These are phyloP conservation scores for Dactylellina haptotyla DNA, from an alignment of 2,329 filamentous ascomycete genomes.

Conservation along the genomic window DNA sequence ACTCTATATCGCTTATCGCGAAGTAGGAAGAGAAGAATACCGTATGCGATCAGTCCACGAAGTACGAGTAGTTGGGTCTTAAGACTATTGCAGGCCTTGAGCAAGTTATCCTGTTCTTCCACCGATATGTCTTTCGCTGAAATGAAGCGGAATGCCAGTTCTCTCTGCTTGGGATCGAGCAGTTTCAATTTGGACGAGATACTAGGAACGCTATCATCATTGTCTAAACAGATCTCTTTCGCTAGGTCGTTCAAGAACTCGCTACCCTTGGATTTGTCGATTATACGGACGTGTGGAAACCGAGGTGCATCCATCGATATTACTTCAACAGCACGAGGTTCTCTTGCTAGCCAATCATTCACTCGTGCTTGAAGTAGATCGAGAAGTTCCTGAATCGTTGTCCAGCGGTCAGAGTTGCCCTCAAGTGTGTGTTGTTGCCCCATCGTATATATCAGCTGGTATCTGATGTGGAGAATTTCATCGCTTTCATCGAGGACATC, in stretches of 20 bases:
- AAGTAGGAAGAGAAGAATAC: constrained; percentile 68
- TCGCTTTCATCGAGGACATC: constrained; percentile 75
- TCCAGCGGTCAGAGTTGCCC: constrained; percentile 69
- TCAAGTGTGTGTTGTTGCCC: constrained; percentile 67
- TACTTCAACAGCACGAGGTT: constrained; percentile 20
- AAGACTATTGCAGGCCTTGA: constrained; percentile 6
- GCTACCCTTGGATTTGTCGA: constrained; percentile 59
- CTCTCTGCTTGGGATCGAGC: background rate
- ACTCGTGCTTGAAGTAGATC: constrained; percentile 60
- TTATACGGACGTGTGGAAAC: constrained; percentile 17
- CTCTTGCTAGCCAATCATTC: background rate
- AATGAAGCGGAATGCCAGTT: constrained; percentile 19
- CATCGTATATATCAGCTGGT: constrained; percentile 73
- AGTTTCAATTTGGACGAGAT: constrained; percentile 36
- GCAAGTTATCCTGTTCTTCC: constrained; percentile 10
- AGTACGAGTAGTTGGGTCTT: constrained; percentile 64
- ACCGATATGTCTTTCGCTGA: background rate
- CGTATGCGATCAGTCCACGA: constrained; percentile 68
- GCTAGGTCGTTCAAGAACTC: constrained; percentile 63
- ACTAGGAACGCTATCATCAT: constrained; percentile 4
- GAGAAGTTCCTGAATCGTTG: constrained; percentile 67
- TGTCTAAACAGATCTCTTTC: constrained; percentile 57
- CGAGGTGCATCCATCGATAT: constrained; percentile 3
- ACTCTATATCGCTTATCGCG: constrained; percentile 72
- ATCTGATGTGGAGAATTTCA: constrained; percentile 70